phyloP scores from a whole-genome alignment of 148 eudicot species.

The Salicornia ramosissima region DNA sequence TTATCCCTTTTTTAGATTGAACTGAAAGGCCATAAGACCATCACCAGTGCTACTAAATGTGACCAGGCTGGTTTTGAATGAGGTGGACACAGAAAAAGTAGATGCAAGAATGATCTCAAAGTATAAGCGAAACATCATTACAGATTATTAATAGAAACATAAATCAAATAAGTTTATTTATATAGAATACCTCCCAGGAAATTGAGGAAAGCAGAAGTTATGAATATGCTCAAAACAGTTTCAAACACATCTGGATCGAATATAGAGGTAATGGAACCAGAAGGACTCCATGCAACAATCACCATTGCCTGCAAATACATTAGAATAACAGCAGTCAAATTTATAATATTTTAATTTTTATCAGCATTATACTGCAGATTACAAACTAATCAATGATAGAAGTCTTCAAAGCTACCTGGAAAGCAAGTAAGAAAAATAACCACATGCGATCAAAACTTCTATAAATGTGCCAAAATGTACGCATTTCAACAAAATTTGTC shows the following conservation, averaged over 20 bases:
- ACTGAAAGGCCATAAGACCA: not conserved
- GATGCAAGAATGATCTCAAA: not conserved
- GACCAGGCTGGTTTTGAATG: not conserved
- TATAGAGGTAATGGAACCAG: slow-evolving; percentile 54
- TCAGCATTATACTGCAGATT: not conserved
- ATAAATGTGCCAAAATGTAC: slow-evolving; percentile 84
- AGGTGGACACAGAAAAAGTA: not conserved
- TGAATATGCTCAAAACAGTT: slow-evolving; percentile 83
- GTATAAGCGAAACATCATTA: not conserved
- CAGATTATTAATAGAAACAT: slow-evolving; percentile 1
- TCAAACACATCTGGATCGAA: slow-evolving; percentile 56
- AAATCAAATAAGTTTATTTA: not conserved
- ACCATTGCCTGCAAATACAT: slow-evolving; percentile 70
- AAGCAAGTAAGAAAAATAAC: slow-evolving; percentile 70
- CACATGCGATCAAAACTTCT: slow-evolving; percentile 92
- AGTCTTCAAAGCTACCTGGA: slow-evolving; percentile 61
- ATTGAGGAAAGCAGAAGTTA: slow-evolving; percentile 82
- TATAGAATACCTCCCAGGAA: slow-evolving; percentile 67
- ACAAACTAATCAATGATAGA: not conserved
- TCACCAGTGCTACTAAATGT: too few species aligned
- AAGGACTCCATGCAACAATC: slow-evolving; percentile 80
- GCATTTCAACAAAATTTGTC: slow-evolving; percentile 88
- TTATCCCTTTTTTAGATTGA: not conserved
- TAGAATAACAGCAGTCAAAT: slow-evolving; percentile 7
- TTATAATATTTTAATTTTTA: not conserved